Evolutionary conservation across 495 filamentous ascomycete genomes (phyloP).

Genomic region (Aspergillus baeticus): DNA sequence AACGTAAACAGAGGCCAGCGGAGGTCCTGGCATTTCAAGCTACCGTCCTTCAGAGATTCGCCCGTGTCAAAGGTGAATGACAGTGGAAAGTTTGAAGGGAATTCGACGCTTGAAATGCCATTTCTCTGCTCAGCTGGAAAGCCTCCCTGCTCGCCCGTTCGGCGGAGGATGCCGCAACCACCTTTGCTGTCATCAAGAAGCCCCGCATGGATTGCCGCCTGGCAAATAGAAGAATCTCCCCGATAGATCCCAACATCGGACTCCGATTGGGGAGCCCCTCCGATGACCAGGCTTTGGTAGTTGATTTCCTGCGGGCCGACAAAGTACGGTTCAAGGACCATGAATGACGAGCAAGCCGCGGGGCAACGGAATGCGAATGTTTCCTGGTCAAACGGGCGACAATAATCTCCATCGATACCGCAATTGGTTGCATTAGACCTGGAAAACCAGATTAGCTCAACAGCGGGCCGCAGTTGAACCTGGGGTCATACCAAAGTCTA

Average conservation of each 20-base stretch:
- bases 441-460: background rate
- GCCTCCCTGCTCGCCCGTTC: constrained; percentile 56
- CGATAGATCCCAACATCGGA: constrained; percentile 56
- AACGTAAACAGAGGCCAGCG: constrained; percentile 68
- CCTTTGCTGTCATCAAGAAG: constrained; percentile 61
- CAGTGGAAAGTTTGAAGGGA: constrained; percentile 68
- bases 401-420: constrained; percentile 68
- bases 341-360: constrained; percentile 59
- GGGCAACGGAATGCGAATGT: constrained; percentile 74
- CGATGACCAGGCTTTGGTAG: constrained; percentile 67
- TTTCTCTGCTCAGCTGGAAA: constrained; percentile 53
- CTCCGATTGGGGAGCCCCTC: constrained; percentile 50
- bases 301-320: constrained; percentile 66
- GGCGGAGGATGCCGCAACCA: constrained; percentile 69
- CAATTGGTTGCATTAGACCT: constrained; percentile 57
- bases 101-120: constrained; percentile 63
- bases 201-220: constrained; percentile 72
- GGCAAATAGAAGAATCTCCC: constrained; percentile 76
- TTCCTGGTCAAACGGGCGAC: constrained; percentile 67
- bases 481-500: constrained; percentile 47
- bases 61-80: constrained; percentile 58
- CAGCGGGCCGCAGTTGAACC: background rate
- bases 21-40: constrained; percentile 55
- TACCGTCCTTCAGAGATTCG: constrained; percentile 16
- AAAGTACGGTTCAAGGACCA: constrained; percentile 66